These are phyloP conservation scores for Gymnopus androsaceus DNA, from an alignment of 1,284 basidiomycete species.

Conservation along the genomic window DNA sequence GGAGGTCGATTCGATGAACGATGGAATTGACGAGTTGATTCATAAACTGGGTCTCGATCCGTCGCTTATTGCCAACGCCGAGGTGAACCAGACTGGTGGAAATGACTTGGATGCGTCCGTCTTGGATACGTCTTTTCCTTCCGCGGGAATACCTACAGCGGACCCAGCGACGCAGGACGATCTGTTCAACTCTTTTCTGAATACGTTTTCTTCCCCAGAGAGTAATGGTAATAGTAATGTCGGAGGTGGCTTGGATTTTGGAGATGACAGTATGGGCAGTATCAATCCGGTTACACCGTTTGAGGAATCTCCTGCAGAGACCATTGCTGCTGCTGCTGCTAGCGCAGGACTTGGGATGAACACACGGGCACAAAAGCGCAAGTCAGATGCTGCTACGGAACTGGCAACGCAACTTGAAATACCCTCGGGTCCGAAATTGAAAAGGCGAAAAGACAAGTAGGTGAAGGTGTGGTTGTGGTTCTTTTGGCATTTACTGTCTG, in stretches of 20 bases:
- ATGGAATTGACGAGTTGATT: constrained; percentile 74
- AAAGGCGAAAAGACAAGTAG: constrained; percentile 13
- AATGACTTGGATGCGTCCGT: constrained; percentile 3
- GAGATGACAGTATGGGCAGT: too few relatives aligned
- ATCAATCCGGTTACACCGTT: background rate
- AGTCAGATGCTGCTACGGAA: constrained; percentile 44
- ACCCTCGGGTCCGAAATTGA: constrained; percentile 4
- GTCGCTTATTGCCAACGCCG: constrained; percentile 24
- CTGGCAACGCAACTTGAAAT: too few relatives aligned
- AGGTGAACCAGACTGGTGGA: constrained; percentile 21
- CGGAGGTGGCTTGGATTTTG: too few relatives aligned
- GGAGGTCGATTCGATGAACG: constrained; percentile 74
- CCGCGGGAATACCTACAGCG: too few relatives aligned
- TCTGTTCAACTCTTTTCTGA: constrained; percentile 14
- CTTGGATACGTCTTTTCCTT: too few relatives aligned
- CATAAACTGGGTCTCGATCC: constrained; percentile 70
- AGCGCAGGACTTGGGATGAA: too few relatives aligned
- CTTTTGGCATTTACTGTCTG: too few relatives aligned
- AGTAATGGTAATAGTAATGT: too few relatives aligned
- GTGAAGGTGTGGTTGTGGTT: too few relatives aligned
- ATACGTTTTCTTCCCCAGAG: constrained; percentile 9
- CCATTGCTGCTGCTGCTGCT: background rate
- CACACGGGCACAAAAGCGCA: constrained; percentile 42
- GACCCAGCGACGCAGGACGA: too few relatives aligned
- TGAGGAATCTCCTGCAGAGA: background rate